These are phyloP conservation scores for Coemansia asiatica DNA, from an alignment of 192 early-diverging fungal genomes.

Conservation along the genomic window DNA sequence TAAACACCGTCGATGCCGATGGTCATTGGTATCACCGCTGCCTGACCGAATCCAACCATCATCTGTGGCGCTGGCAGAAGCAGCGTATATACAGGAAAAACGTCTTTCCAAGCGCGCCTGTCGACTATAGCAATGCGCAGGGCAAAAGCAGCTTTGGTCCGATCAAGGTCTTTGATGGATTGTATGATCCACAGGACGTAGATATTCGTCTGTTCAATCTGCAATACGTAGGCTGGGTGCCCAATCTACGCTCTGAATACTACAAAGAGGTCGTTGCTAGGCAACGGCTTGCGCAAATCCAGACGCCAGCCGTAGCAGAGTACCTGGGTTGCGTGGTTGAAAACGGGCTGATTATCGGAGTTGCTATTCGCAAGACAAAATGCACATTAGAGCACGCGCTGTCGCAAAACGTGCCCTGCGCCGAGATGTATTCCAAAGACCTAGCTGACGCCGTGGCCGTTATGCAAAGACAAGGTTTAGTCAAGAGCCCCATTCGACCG, in stretches of 20 bases:
- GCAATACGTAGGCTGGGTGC: conserved; percentile 16
- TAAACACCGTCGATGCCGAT: conserved; percentile 13
- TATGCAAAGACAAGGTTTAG: conserved; percentile 12
- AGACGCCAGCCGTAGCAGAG: conserved; percentile 9
- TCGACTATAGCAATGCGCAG: conserved; percentile 7
- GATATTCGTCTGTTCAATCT: conserved; percentile 14
- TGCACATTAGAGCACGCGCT: conserved; percentile 15
- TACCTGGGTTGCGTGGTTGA: conserved; percentile 20
- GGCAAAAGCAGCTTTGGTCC: conserved; percentile 4
- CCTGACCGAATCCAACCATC: conserved; percentile 11
- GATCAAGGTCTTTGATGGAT: not conserved
- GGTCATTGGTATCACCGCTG: conserved; percentile 20
- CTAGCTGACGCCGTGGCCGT: conserved; percentile 4
- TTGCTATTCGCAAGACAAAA: not conserved
- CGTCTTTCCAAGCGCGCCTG: conserved; percentile 13
- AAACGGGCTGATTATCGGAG: conserved; percentile 18
- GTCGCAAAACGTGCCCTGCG: conserved; percentile 2
- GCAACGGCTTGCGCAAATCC: conserved; percentile 3
- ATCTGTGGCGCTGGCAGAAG: conserved; percentile 3
- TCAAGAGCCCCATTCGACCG: conserved; percentile 7
- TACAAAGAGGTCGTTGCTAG: conserved; percentile 14
- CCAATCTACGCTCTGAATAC: conserved; percentile 17
- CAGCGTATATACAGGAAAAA: conserved; percentile 5
- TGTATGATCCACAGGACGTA: not conserved
- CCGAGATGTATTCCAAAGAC: conserved; percentile 5